Evolutionary conservation across 2,329 filamentous ascomycete species (phyloP).

Genomic region (Huntiella bhutanensis): DNA sequence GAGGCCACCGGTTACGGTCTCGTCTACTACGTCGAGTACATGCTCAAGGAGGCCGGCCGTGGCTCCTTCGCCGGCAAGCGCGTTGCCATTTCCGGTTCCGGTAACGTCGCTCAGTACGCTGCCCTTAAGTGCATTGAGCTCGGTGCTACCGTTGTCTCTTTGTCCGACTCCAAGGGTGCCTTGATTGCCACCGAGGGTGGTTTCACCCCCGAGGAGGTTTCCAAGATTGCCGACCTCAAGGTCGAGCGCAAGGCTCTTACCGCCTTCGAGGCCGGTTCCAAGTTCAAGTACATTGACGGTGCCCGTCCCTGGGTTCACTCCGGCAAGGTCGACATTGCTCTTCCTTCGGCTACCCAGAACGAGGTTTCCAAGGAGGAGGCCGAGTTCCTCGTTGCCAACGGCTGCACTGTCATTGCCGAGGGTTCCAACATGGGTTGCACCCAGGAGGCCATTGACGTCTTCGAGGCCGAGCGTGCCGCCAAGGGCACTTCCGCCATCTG

Average conservation of each 20-base stretch:
- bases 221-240: constrained; percentile 69
- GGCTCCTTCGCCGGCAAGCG: constrained; percentile 80
- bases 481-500: constrained; percentile 57
- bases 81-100: constrained; percentile 88
- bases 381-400: constrained; percentile 55
- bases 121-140: constrained; percentile 94
- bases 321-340: constrained; percentile 72
- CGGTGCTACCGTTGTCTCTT: constrained; percentile 75
- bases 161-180: constrained; percentile 80
- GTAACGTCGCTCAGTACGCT: constrained; percentile 95
- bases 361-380: constrained; percentile 89
- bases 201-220: constrained; percentile 65
- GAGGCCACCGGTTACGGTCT: constrained; percentile 95
- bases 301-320: constrained; percentile 84
- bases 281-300: constrained; percentile 73
- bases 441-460: constrained; percentile 81
- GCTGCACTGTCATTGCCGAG: constrained; percentile 76
- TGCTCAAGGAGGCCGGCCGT: constrained; percentile 79
- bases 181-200: constrained; percentile 55
- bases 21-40: constrained; percentile 90
- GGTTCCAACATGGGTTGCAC: constrained; percentile 99
- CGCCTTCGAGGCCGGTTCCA: constrained; percentile 43
- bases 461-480: constrained; percentile 59
- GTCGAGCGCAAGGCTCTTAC: constrained; percentile 68
- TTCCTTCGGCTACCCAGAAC: constrained; percentile 92